Evolutionary conservation across 2,329 filamentous ascomycete species (phyloP).

Genomic region (Pseudogymnoascus sp.): DNA sequence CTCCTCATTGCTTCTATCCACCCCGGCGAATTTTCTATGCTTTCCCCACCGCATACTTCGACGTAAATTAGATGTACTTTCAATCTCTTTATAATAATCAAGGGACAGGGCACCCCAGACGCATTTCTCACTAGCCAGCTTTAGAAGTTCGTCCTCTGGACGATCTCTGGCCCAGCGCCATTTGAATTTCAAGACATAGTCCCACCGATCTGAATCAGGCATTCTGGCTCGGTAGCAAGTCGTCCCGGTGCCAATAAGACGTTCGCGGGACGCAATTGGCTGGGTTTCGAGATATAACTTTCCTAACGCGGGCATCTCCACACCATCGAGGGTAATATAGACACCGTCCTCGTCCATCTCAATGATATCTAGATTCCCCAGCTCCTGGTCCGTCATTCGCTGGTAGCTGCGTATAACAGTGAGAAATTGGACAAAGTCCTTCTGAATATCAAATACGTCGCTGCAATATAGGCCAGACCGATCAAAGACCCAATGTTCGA

Average conservation of each 20-base stretch:
- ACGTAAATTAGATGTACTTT: background rate
- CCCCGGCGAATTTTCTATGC: background rate
- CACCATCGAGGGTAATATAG: background rate
- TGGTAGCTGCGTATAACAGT: background rate
- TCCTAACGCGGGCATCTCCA: background rate
- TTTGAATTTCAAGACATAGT: background rate
- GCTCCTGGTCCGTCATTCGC: background rate
- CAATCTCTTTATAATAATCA: conserved; percentile 10
- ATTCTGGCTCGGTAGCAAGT: conserved; percentile 26
- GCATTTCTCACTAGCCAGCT: conserved; percentile 23
- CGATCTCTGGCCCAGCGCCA: background rate
- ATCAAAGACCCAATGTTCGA: background rate
- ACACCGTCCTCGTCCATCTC: background rate
- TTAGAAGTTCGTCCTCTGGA: conserved; percentile 25
- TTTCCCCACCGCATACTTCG: background rate
- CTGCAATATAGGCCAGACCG: background rate
- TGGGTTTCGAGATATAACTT: background rate
- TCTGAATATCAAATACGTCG: background rate
- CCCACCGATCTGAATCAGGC: conserved; percentile 8
- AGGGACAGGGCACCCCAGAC: conserved; percentile 27
- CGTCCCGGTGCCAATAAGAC: conserved; percentile 9
- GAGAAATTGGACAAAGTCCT: background rate
- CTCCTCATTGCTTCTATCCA: background rate
- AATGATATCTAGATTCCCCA: background rate
- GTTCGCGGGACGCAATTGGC: background rate